Conservation (phyloP, 2,329 filamentous ascomycete genomes). For the Rutstroemia sp. region DNA sequence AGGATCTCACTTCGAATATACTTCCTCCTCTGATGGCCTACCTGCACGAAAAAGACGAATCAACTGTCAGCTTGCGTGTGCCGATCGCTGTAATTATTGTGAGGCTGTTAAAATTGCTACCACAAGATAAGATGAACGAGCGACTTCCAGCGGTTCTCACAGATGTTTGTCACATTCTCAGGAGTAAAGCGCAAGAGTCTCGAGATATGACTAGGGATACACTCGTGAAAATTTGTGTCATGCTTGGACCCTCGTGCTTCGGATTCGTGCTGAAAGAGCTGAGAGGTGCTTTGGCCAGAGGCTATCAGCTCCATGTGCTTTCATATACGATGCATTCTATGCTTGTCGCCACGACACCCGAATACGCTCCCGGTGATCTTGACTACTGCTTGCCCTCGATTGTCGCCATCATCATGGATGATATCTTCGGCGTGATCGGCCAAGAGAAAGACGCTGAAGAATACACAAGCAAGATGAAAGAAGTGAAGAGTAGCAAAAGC, state of each 20-base stretch:
- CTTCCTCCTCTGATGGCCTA: conserved; percentile 75
- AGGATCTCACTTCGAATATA: conserved; percentile 67
- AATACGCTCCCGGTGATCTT: conserved; percentile 72
- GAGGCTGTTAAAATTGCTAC: conserved; percentile 77
- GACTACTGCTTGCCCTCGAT: conserved; percentile 80
- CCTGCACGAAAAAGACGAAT: conserved; percentile 89
- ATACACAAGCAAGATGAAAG: conserved; percentile 92
- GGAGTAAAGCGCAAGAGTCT: conserved; percentile 81
- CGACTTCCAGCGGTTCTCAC: conserved; percentile 78
- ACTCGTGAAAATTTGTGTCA: conserved; percentile 70
- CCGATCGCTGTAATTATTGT: conserved; percentile 84
- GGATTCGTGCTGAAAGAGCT: conserved; percentile 92
- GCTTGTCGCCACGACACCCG: conserved; percentile 65
- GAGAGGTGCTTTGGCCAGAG: conserved; percentile 70
- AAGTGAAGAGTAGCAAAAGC: conserved; percentile 96
- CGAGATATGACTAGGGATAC: conserved; percentile 88
- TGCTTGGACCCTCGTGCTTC: conserved; percentile 77
- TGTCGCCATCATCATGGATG: conserved; percentile 86
- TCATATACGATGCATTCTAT: conserved; percentile 94
- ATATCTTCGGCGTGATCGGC: conserved; percentile 86
- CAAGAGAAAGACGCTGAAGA: conserved; percentile 97
- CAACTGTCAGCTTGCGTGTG: conserved; percentile 85
- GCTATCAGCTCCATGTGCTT: conserved; percentile 90
- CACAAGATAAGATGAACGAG: conserved; percentile 62
- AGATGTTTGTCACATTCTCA: conserved; percentile 86